Evolutionary conservation across 2,329 filamentous ascomycete species (phyloP), one percentile per base, ranked within the genome.

Genomic region (Cryphonectria radicalis): DNA sequence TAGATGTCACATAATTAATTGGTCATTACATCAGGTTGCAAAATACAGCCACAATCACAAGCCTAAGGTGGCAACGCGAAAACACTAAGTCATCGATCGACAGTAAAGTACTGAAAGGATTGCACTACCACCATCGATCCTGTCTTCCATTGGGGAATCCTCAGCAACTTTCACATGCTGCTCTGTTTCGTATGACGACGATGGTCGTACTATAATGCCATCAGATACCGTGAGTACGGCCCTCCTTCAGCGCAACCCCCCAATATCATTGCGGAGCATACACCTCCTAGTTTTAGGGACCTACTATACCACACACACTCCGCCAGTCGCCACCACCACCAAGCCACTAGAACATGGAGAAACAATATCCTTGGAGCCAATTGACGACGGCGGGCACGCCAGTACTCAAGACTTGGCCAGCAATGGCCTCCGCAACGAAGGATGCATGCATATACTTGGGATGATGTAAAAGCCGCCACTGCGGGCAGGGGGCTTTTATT

Each of bases 291-390:
- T 59, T 59, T 5, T 59, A 28, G 55, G 13, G 19, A 11, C 46
- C 46, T 50, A 19, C 55, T 17, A 32, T 35, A 46, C 8, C 17
- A 25, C 60, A 42, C 53, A 64, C 66, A 68, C 69, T 53, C 66
- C 66, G 60, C 46, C 7, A 1, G 17, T 50, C 10, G 19, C 70
- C 70, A 69, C 66, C 62, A 71, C 25, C 53, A 43, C 25, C 13
- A 57, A 32, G 32, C 46, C 55, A 22, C 25, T 59, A 32, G 17
- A 32, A 13, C 14, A 59, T 50, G 46, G 55, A 32, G 25, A 59
- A 59, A 28, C 14, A 35, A 19, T 17, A 35, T 17, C 6, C 25
- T 17, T 3, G 55, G 55, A 59, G 14, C 55, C 55, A 59, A 35
- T 59, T 3, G 55, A 32, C 17, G 14, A 17, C n/a, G 4, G n/a